Conservation (phyloP, 2,329 filamentous ascomycete genomes). For the Ascochyta lentis region DNA sequence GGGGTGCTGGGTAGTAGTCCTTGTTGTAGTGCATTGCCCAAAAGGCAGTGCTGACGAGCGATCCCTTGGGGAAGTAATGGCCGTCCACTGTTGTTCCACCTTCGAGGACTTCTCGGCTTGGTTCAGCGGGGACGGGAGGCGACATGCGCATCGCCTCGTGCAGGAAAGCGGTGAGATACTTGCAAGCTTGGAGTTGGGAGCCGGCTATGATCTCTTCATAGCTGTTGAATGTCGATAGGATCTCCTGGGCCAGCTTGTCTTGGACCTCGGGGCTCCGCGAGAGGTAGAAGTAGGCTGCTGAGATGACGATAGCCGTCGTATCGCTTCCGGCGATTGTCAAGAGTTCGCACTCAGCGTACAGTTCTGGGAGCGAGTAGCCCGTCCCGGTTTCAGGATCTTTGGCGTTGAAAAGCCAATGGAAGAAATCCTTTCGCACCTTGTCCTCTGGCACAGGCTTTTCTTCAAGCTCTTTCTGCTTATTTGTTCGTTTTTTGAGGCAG, state of each 20-base stretch:
- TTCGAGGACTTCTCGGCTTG: conserved; percentile 23
- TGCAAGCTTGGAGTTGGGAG: conserved; percentile 14
- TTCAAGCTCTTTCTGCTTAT: conserved; percentile 8
- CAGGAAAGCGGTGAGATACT: conserved; percentile 25
- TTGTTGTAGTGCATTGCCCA: conserved; percentile 28
- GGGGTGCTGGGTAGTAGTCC: conserved; percentile 25
- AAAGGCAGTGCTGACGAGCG: conserved; percentile 25
- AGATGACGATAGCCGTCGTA: conserved; percentile 20
- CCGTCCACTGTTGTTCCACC: conserved; percentile 27
- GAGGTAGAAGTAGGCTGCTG: conserved; percentile 24
- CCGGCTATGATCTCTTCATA: conserved; percentile 23
- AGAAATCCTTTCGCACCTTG: conserved; percentile 47
- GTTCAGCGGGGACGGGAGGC: conserved; percentile 20
- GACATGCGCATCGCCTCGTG: conserved; percentile 26
- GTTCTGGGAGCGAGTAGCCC: conserved; percentile 43
- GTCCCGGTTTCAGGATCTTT: conserved; percentile 49
- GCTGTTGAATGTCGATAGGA: conserved; percentile 15
- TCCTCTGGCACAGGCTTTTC: conserved; percentile 8
- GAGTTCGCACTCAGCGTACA: conserved; percentile 38
- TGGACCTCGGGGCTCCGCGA: conserved; percentile 4
- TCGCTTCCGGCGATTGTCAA: conserved; percentile 28
- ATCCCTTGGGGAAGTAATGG: conserved; percentile 24
- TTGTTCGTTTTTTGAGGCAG: conserved; percentile 6
- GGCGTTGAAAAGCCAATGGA: conserved; percentile 50
- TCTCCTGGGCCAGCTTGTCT: conserved; percentile 17